phyloP scores from a whole-genome alignment of 148 eudicot genomes.

The Nepenthes mirabilis region DNA sequence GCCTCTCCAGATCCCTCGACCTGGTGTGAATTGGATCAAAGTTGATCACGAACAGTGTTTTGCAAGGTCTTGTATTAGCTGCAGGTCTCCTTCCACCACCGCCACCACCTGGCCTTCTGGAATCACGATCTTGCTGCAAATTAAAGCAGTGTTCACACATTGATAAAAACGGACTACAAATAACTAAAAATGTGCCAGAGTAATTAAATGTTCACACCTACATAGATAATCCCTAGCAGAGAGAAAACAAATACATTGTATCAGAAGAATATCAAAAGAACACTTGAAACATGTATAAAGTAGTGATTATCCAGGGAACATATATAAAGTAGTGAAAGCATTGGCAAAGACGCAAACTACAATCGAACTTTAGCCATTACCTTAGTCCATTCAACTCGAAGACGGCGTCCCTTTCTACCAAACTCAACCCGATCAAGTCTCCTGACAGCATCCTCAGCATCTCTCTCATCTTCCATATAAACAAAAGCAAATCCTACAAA shows the following conservation, averaged over 20 bases:
- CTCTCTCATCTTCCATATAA: slow-evolving; percentile 83
- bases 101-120: slow-evolving; percentile 39
- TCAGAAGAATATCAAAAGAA: background rate
- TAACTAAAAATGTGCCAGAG: background rate
- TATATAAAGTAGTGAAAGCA: too few species aligned
- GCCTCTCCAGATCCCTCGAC: slow-evolving; percentile 68
- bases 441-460: slow-evolving; percentile 68
- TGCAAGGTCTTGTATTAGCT: slow-evolving; percentile 54
- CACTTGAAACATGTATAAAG: too few species aligned
- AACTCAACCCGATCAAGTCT: slow-evolving; percentile 61
- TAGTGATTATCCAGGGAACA: too few species aligned
- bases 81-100: slow-evolving; percentile 40
- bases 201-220: background rate
- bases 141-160: background rate
- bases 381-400: slow-evolving; percentile 93
- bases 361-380: slow-evolving; percentile 10
- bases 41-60: slow-evolving; percentile 74
- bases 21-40: slow-evolving; percentile 62
- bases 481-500: slow-evolving; percentile 71
- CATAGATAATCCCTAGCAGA: too few species aligned
- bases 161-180: background rate
- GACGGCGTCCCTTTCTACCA: slow-evolving; percentile 72
- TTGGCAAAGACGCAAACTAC: background rate
- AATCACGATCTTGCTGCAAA: slow-evolving; percentile 78
- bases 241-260: background rate